Evolutionary conservation across 768 basidiomycete genomes (phyloP).

Genomic region (Suillus cothurnatus): DNA sequence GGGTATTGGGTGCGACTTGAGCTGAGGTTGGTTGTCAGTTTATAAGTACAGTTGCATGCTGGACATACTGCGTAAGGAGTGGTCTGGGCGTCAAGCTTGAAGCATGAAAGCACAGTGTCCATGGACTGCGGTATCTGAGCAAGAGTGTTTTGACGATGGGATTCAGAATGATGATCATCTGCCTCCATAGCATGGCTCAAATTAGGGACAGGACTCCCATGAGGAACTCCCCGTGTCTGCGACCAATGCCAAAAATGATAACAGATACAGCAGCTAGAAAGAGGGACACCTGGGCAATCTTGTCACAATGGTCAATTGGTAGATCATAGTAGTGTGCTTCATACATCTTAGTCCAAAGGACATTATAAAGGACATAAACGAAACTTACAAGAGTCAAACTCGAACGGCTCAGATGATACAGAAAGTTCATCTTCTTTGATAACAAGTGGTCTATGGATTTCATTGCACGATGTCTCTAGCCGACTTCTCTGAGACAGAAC

Average conservation of each 20-base stretch:
- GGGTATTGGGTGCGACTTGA: constrained; percentile 12
- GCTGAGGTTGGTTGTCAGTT: neutral
- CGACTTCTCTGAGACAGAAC: neutral
- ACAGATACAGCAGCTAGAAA: constrained; percentile 21
- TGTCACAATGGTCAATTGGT: constrained; percentile 13
- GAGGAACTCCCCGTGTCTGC: constrained; percentile 18
- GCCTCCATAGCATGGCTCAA: constrained; percentile 11
- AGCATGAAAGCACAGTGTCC: constrained; percentile 6
- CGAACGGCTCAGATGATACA: neutral
- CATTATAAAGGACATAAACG: neutral
- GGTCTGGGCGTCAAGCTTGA: constrained; percentile 18
- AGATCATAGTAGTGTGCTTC: constrained; percentile 9
- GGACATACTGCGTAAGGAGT: constrained; percentile 19
- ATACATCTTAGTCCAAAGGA: neutral
- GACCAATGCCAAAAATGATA: constrained; percentile 20
- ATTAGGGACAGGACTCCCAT: constrained; percentile 18
- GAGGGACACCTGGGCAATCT: constrained; percentile 22
- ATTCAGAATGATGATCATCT: neutral
- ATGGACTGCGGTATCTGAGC: neutral
- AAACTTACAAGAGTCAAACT: neutral
- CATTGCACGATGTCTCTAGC: neutral
- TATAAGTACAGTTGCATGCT: constrained; percentile 15
- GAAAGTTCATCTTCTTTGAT: neutral
- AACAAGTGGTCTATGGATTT: neutral
- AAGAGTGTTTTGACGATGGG: neutral